phyloP scores from a whole-genome alignment of 768 basidiomycete species.

The Mycena leptocephala region DNA sequence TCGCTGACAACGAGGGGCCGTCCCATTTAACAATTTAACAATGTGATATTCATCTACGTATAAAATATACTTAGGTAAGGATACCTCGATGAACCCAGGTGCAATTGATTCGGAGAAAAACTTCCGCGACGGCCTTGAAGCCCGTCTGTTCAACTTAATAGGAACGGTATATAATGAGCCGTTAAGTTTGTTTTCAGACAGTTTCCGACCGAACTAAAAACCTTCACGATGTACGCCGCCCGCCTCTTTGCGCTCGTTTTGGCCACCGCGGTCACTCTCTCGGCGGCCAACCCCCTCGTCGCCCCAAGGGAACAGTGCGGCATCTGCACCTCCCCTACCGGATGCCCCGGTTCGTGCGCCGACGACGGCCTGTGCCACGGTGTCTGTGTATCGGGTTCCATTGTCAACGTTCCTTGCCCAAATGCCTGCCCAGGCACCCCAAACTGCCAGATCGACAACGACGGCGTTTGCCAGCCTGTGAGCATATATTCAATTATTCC shows the following conservation, averaged over 20 bases:
- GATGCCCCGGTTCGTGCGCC: conserved; percentile 16
- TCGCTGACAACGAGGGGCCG: neutral
- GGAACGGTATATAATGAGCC: conserved; percentile 20
- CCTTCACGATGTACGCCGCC: conserved; percentile 18
- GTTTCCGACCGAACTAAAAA: too few relatives aligned
- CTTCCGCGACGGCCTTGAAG: conserved; percentile 18
- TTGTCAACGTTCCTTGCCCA: too few relatives aligned
- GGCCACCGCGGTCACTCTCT: conserved; percentile 16
- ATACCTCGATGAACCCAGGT: too few relatives aligned
- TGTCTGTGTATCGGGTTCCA: too few relatives aligned
- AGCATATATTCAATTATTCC: conserved; percentile 21
- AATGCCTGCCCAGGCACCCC: too few relatives aligned
- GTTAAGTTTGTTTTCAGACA: conserved; percentile 13
- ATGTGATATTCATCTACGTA: too few relatives aligned
- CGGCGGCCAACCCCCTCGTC: conserved; percentile 14
- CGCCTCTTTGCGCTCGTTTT: conserved; percentile 19
- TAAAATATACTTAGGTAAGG: too few relatives aligned
- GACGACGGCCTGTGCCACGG: conserved; percentile 17
- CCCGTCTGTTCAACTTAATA: conserved; percentile 18
- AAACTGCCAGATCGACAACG: too few relatives aligned
- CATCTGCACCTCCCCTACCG: too few relatives aligned
- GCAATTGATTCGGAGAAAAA: conserved; percentile 15
- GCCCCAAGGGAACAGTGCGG: too few relatives aligned
- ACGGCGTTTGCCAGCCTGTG: too few relatives aligned
- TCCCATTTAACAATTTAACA: too few relatives aligned